phyloP scores from a whole-genome alignment of 139 green algal species.

The Coelastrella sp. region DNA sequence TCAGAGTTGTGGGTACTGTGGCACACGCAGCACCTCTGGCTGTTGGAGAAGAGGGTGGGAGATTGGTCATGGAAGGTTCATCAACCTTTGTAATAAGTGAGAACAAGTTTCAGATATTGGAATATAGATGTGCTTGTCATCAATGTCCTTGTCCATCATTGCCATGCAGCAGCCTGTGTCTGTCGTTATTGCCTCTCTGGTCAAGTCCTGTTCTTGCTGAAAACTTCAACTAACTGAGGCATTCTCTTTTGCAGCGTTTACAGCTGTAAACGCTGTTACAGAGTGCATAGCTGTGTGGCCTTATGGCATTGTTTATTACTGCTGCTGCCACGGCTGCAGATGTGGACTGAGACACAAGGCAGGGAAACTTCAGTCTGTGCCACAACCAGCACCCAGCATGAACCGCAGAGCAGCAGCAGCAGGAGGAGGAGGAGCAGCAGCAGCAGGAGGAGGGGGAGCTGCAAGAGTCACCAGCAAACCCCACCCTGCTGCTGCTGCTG shows the following conservation, averaged over 20 bases:
- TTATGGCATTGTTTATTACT: neutral
- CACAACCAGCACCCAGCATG: neutral
- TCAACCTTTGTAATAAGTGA: slow-evolving; percentile 43
- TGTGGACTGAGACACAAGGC: slow-evolving; percentile 35
- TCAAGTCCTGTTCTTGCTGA: no score
- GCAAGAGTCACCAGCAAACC: neutral
- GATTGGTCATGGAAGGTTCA: neutral
- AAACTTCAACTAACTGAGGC: no score
- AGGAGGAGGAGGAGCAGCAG: neutral
- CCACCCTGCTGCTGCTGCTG: neutral
- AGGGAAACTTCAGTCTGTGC: slow-evolving; percentile 29
- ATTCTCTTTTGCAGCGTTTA: no score
- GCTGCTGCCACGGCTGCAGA: neutral
- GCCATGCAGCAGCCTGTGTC: no score
- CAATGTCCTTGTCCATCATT: no score
- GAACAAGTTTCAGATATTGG: neutral
- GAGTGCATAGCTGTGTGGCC: no score
- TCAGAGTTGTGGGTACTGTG: slow-evolving; percentile 27
- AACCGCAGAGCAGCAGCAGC: neutral
- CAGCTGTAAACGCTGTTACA: no score
- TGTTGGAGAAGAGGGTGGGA: slow-evolving; percentile 31
- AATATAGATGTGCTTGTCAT: neutral
- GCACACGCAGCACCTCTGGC: slow-evolving; percentile 28
- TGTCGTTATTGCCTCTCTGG: no score
- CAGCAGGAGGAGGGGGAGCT: neutral